Base-by-base conservation (phyloP, 352 stramenopile genomes). In the Globisporangium acanthophoron region DNA sequence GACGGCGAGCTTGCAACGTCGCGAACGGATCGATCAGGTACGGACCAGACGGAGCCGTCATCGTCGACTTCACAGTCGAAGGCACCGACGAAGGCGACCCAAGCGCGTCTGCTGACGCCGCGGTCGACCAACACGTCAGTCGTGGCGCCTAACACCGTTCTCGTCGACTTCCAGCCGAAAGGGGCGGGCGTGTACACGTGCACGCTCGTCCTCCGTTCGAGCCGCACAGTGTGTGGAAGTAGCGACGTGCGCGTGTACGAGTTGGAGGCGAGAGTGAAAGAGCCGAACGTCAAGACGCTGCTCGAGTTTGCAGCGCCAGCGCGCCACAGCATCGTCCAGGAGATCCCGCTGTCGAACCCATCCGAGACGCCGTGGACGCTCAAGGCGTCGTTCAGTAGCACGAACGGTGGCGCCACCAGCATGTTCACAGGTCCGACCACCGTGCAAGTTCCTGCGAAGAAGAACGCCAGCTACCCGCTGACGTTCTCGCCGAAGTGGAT, bases 311-410 rank as follows among this genome's bases (percentile, higher is more conserved):
- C 78, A 3, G 83, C 87, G 0, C 92, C 90, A 2, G 90, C 92
- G 7, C 62, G 92, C 0, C 87, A 97, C 62, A 91, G 60, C 21
- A 96, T 97, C 46, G 70, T 88, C 0, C 92, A 98, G 56, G 85
- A 96, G 35, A 96, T 98, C 31, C 92, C 92, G 11, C 66, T 98
- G 1, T 78, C 81, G 12, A 98, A 98, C 55, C 88, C 81, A 5
- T 92, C 86, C 0, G 81, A 94, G 24, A 67, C 76, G n/a, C 62
- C 71, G 3, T 98, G 92, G 92, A 83, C 64, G 5, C 77, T 98
- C 8, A 78, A 80, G 9, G 86, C 84, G 6, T 62, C 73, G 27
- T 88, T 96, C 58, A 71, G 63, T 15, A 68, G 8, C 4, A 45
- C 13, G 27, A 15, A 54, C 58, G n/a, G 59, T 57, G n/a, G 37